Evolutionary conservation across 805 yeast species (phyloP).

Genomic region (Zygotorulaspora chibaensis): DNA sequence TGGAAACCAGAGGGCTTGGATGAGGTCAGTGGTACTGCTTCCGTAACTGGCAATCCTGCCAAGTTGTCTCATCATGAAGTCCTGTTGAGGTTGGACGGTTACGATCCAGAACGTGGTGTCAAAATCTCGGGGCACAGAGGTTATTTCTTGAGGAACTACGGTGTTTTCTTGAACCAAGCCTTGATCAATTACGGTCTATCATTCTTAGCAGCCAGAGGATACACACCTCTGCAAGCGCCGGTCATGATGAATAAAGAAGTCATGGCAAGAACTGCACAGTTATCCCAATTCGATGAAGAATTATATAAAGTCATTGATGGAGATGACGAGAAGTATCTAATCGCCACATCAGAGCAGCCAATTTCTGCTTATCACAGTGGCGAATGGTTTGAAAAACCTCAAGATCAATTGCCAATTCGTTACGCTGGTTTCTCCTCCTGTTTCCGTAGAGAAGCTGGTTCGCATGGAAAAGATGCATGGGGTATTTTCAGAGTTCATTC

Average conservation of each 20-base stretch:
- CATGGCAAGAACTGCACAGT: constrained; percentile 98
- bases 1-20: constrained; percentile 78
- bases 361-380: constrained; percentile 95
- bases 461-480: constrained; percentile 99
- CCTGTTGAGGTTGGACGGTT: constrained; percentile 89
- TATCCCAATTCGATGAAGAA: constrained; percentile 97
- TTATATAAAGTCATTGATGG: constrained; percentile 96
- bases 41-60: constrained; percentile 75
- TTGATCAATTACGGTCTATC: constrained; percentile 91
- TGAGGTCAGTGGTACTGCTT: constrained; percentile 59
- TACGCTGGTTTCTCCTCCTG: constrained; percentile 98
- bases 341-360: constrained; percentile 99
- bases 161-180: constrained; percentile 97
- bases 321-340: constrained; percentile 93
- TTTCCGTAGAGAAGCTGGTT: constrained; percentile 99
- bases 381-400: constrained; percentile 98
- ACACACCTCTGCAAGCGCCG: constrained; percentile 93
- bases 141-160: constrained; percentile 88
- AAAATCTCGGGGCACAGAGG: constrained; percentile 98
- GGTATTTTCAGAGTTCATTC: constrained; percentile 99
- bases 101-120: constrained; percentile 98
- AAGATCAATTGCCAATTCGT: constrained; percentile 92
- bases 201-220: constrained; percentile 73
- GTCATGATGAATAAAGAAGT: constrained; percentile 99
- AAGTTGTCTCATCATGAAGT: constrained; percentile 92